Base-by-base conservation (phyloP, 768 basidiomycete genomes). In the Termitomyces sp. region DNA sequence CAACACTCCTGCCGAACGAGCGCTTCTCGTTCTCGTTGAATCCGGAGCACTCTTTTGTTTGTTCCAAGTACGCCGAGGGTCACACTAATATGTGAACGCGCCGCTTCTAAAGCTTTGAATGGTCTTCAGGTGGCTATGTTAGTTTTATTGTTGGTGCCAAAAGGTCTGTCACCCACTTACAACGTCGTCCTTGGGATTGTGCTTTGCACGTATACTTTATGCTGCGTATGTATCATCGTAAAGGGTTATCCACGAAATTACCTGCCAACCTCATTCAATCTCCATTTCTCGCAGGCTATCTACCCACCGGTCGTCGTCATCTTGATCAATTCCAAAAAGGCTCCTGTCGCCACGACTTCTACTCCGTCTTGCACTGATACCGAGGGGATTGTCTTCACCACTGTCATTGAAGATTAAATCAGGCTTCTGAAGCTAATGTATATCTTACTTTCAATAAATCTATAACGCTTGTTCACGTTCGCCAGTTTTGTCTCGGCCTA, bases 171-270 rank as follows among this genome's bases (percentile, higher is more conserved):
- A 5, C 20, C 56, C 13, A 42, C 56, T 42, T 57, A 20, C 27
- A 30, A 22, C 15, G 12, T 57, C 20, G 30, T 47, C 36, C 37
- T 57, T 7, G 56, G 56, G 13, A 49, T 27, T 20, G 47, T 57
- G 6, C 56, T 57, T n/a, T 57, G 56, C n/a, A 57, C 56, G 15
- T 57, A 57, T 42, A 57, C 48, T 24, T 27, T 57, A 42, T 57
- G 56, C n/a, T 57, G 48, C 9, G 56, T 57, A 50, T 15, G 56
- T 50, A 36, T 41, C 27, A 6, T 36, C 34, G 3, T 22, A 13
- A 22, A n/a, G n/a, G 16, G 41, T 54, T 9, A 27, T 42, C 37
- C 30, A 33, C 6, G 27, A n/a, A 2, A 5, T 6, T 4, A 30
- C 16, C 36, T 31, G 37, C 30, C 39, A 4, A 44, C 27, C 27